Percentiles rank a stretch among this genome's conserved stretches.
Evolutionary conservation across 768 basidiomycete species (phyloP).

Genomic region (Boletus patriciae): DNA sequence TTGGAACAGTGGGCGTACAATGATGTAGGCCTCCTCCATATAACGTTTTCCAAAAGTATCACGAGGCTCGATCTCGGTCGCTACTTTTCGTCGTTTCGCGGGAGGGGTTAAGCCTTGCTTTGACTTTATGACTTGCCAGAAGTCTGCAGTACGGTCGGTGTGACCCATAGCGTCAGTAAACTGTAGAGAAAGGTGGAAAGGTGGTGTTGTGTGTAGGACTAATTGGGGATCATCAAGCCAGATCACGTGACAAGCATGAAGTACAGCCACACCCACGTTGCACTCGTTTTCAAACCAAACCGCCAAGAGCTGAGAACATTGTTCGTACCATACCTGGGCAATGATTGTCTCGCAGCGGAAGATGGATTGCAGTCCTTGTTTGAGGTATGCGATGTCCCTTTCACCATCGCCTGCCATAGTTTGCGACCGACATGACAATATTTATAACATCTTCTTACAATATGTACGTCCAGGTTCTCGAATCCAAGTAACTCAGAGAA

Average conservation of each 20-base stretch:
- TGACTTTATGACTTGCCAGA: conserved; percentile 51
- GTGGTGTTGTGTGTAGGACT: not conserved
- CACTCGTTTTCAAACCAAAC: conserved; percentile 12
- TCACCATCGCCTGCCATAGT: conserved; percentile 66
- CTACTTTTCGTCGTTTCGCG: conserved; percentile 52
- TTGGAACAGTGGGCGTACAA: conserved; percentile 42
- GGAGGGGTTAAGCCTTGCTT: conserved; percentile 44
- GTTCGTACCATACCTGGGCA: conserved; percentile 15
- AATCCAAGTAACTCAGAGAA: conserved; percentile 14
- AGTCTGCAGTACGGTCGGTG: conserved; percentile 61
- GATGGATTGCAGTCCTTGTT: conserved; percentile 57
- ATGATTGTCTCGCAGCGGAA: conserved; percentile 33
- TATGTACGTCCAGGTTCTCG: not conserved
- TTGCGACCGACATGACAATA: conserved; percentile 33
- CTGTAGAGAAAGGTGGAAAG: not conserved
- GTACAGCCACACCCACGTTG: not conserved
- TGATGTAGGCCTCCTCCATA: conserved; percentile 70
- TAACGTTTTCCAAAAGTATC: conserved; percentile 62
- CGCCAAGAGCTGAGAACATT: conserved; percentile 26
- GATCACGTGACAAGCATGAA: conserved; percentile 25
- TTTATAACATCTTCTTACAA: conserved; percentile 27
- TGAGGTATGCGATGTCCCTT: conserved; percentile 61
- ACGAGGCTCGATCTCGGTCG: conserved; percentile 38
- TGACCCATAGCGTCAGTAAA: conserved; percentile 47
- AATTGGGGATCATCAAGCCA: not conserved